These are phyloP conservation scores for Penicillium sp. DNA, from an alignment of 2,329 filamentous ascomycete genomes.

Conservation along the genomic window DNA sequence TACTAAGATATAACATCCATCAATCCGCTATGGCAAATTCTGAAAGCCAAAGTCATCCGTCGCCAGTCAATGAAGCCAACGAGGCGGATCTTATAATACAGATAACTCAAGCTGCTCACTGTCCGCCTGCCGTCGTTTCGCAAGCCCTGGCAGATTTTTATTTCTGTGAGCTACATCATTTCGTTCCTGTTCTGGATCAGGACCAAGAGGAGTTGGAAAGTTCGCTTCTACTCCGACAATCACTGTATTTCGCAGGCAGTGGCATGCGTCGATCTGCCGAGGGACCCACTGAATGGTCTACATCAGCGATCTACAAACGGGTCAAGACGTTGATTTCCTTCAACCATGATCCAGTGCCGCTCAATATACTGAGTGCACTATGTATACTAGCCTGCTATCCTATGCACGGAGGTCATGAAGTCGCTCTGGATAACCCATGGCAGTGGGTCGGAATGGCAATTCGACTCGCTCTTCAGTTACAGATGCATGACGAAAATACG, in stretches of 20 bases:
- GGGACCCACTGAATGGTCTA: slow-evolving; percentile 8
- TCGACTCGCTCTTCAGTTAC: slow-evolving; percentile 8
- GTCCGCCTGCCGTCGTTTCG: not conserved
- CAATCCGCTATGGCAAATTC: not conserved
- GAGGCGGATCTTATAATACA: not conserved
- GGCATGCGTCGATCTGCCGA: slow-evolving; percentile 7
- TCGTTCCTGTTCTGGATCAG: not conserved
- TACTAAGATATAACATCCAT: not conserved
- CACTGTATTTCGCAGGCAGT: slow-evolving; percentile 11
- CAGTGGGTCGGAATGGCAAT: slow-evolving; percentile 15
- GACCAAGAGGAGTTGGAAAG: not conserved
- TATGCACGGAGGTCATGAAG: not conserved
- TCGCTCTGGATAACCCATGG: slow-evolving; percentile 9
- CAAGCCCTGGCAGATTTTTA: not conserved
- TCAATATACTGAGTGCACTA: not conserved
- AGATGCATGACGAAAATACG: slow-evolving; percentile 4
- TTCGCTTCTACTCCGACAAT: slow-evolving; percentile 7
- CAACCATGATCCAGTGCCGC: not conserved
- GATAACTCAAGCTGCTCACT: not conserved
- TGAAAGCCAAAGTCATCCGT: not conserved
- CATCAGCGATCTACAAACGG: slow-evolving; percentile 7
- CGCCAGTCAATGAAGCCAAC: not conserved
- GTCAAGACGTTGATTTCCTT: slow-evolving; percentile 6
- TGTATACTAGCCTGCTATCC: not conserved
- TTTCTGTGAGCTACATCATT: not conserved